phyloP scores from a whole-genome alignment of 768 basidiomycete species.

The Mycena vulgaris region DNA sequence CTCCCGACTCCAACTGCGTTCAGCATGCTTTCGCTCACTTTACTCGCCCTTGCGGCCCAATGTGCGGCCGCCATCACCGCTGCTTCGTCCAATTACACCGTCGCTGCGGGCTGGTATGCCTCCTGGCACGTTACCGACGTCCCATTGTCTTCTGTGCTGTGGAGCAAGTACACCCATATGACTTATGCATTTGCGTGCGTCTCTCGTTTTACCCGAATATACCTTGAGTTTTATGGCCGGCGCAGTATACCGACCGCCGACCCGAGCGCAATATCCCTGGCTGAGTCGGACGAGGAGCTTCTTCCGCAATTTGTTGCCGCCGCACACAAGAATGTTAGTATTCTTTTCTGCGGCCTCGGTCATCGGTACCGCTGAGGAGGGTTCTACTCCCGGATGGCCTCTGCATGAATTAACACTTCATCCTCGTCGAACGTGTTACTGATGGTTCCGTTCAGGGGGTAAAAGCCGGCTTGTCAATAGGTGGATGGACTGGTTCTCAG shows the following conservation, averaged over 20 bases:
- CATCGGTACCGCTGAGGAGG: too few relatives aligned
- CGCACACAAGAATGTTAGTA: slow-evolving; percentile 60
- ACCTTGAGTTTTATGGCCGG: neutral
- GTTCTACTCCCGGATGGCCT: too few relatives aligned
- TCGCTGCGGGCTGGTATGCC: slow-evolving; percentile 76
- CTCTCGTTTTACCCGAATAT: slow-evolving; percentile 10
- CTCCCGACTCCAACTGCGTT: neutral
- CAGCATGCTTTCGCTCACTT: slow-evolving; percentile 30
- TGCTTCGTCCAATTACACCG: slow-evolving; percentile 38
- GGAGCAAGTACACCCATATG: slow-evolving; percentile 77
- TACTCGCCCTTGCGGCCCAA: slow-evolving; percentile 24
- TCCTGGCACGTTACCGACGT: slow-evolving; percentile 74
- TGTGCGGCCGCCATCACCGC: slow-evolving; percentile 20
- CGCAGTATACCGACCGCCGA: slow-evolving; percentile 56
- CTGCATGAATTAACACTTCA: too few relatives aligned
- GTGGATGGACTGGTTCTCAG: slow-evolving; percentile 79
- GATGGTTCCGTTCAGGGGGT: slow-evolving; percentile 59
- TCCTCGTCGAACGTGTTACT: neutral
- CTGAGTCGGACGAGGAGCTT: slow-evolving; percentile 62
- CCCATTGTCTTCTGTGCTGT: slow-evolving; percentile 68
- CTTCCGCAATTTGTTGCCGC: slow-evolving; percentile 71
- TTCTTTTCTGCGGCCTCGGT: neutral
- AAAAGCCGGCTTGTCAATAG: slow-evolving; percentile 71
- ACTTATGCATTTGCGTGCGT: slow-evolving; percentile 83
- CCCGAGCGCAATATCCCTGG: slow-evolving; percentile 52